A percentile compares a stretch with the other conserved stretches of the same genome.
Conservation (phyloP, 2,329 filamentous ascomycete genomes). For the Fragosphaeria purpurea region DNA sequence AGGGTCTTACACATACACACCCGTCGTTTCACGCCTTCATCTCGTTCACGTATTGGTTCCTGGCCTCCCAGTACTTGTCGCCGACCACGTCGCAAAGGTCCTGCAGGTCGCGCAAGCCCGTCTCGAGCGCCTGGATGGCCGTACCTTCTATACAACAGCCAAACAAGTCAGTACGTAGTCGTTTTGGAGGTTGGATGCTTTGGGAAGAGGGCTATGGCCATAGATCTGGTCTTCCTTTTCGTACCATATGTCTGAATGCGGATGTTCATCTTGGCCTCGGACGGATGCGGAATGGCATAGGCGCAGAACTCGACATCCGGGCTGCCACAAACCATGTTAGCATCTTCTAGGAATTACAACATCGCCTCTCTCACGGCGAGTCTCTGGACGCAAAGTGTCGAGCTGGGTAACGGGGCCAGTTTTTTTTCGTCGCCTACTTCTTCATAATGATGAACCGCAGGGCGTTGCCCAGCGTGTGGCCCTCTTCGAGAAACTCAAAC, state of each 20-base stretch:
- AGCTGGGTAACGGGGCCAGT: no score
- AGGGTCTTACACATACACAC: no score
- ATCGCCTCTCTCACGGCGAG: no score
- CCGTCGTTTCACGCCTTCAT: conserved; percentile 1
- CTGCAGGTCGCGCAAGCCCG: conserved; percentile 80
- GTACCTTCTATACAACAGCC: conserved; percentile 50
- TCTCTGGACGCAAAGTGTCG: no score
- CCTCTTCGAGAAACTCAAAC: conserved; percentile 89
- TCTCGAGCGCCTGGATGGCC: conserved; percentile 77
- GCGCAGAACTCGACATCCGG: conserved; percentile 96
- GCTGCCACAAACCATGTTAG: conserved; percentile 34
- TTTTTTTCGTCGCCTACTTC: conserved; percentile 54
- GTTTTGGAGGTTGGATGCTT: not conserved
- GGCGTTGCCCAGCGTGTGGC: conserved; percentile 91
- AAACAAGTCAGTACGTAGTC: not conserved
- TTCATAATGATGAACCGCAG: conserved; percentile 96
- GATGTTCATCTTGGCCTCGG: conserved; percentile 92
- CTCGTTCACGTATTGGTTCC: conserved; percentile 42
- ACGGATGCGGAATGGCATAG: conserved; percentile 94
- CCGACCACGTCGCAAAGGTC: conserved; percentile 87
- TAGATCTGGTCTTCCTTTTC: conserved; percentile 16
- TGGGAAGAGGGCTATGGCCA: no score
- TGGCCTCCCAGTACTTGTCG: conserved; percentile 71
- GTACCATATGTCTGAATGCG: conserved; percentile 94
- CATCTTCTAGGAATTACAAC: not conserved